Evolutionary conservation across 2,329 filamentous ascomycete species (phyloP).

Genomic region (Akanthomyces lecanii): DNA sequence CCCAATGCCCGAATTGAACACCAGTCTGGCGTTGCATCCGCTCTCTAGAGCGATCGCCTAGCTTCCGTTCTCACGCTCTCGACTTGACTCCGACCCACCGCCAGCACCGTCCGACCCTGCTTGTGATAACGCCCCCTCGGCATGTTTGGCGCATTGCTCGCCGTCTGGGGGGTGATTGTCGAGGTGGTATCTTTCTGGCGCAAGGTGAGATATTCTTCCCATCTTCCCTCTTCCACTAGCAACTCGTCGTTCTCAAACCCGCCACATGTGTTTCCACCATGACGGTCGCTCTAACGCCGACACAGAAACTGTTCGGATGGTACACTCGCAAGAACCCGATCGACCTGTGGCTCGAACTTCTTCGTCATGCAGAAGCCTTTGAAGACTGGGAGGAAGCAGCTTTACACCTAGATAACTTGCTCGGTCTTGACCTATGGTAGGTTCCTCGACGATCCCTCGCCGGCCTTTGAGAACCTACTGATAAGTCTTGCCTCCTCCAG

Average conservation of each 20-base stretch:
- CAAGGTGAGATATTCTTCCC: conserved; percentile 40
- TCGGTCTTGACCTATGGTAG: conserved; percentile 78
- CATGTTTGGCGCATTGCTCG: conserved; percentile 41
- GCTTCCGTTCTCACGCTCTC: background rate
- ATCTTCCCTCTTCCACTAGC: conserved; percentile 13
- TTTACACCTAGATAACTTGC: conserved; percentile 72
- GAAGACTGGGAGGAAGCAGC: conserved; percentile 88
- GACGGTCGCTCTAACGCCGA: conserved; percentile 23
- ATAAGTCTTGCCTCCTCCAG: conserved; percentile 38
- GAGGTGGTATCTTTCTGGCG: conserved; percentile 62
- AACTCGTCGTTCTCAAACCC: conserved; percentile 17
- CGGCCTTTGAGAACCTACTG: background rate
- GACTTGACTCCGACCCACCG: background rate
- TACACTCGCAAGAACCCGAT: conserved; percentile 61
- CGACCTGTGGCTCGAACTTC: conserved; percentile 60
- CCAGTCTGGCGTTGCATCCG: conserved; percentile 9
- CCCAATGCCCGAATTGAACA: conserved; percentile 10
- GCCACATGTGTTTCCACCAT: conserved; percentile 18
- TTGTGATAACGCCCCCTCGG: conserved; percentile 31
- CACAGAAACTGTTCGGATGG: conserved; percentile 65
- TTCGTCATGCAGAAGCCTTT: conserved; percentile 65
- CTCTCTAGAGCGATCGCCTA: conserved; percentile 10
- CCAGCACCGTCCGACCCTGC: conserved; percentile 23
- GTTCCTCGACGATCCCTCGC: conserved; percentile 15
- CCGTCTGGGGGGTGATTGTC: conserved; percentile 54